Conservation (phyloP, 805 yeast genomes). For the Ogataea zsoltii region DNA sequence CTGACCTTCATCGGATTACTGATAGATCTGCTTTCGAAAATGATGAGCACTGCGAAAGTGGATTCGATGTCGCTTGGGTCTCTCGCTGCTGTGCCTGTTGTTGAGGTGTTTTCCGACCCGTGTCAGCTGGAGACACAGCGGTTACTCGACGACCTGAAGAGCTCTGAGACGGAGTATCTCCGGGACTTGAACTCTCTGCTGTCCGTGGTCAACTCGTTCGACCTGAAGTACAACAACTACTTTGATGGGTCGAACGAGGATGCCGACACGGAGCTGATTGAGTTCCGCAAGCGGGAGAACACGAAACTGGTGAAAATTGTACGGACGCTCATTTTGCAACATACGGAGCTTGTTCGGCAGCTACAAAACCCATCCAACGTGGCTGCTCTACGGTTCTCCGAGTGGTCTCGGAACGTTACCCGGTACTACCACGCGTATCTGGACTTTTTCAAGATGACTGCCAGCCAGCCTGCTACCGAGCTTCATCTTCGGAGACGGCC, state of each 20-base stretch:
- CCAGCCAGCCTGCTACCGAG: constrained; percentile 29
- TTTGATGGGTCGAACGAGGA: constrained; percentile 31
- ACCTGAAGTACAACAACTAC: constrained; percentile 30
- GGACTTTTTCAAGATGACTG: constrained; percentile 22
- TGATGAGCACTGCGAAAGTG: background rate
- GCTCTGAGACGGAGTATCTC: constrained; percentile 20
- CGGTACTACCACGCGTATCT: constrained; percentile 26
- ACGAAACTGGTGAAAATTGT: constrained; percentile 18
- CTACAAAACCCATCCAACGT: constrained; percentile 1
- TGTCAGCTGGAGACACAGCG: background rate
- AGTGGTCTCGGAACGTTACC: constrained; percentile 26
- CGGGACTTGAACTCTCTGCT: constrained; percentile 24
- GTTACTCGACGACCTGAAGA: background rate
- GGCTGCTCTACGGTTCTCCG: constrained; percentile 14
- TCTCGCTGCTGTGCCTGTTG: background rate
- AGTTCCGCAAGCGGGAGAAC: constrained; percentile 23
- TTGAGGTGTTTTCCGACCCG: constrained; percentile 4
- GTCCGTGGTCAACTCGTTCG: constrained; percentile 25
- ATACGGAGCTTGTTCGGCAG: constrained; percentile 17
- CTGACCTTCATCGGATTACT: too few species aligned
- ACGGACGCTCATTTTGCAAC: constrained; percentile 18
- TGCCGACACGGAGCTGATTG: constrained; percentile 23
- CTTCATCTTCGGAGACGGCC: constrained; percentile 33
- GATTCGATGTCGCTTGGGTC: background rate
- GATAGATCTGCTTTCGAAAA: background rate